phyloP scores from a whole-genome alignment of 805 yeast species.

The Trichomonascus vanleenenianus region DNA sequence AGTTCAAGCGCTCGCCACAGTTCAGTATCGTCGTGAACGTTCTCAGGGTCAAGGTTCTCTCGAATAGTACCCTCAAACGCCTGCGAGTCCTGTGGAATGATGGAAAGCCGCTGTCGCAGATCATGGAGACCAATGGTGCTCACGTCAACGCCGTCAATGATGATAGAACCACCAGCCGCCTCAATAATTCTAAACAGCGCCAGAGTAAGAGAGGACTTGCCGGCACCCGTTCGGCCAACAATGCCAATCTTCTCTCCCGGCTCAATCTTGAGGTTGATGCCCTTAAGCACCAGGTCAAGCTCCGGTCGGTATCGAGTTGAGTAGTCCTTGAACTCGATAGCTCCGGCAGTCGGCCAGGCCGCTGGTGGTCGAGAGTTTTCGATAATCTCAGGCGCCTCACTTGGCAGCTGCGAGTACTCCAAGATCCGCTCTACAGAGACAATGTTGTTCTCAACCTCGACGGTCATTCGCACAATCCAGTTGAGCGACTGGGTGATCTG shows the following conservation, averaged over 20 bases:
- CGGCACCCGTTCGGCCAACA: constrained; percentile 97
- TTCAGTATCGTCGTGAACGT: constrained; percentile 58
- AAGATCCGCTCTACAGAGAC: constrained; percentile 92
- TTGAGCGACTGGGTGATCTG: constrained; percentile 89
- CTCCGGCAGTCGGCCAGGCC: constrained; percentile 70
- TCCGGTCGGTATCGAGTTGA: constrained; percentile 80
- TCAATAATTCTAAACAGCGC: constrained; percentile 84
- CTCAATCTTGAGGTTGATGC: constrained; percentile 54
- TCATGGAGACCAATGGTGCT: constrained; percentile 66
- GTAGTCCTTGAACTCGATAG: constrained; percentile 58
- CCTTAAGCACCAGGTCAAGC: constrained; percentile 68
- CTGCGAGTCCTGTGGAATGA: constrained; percentile 92
- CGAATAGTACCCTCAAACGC: constrained; percentile 81
- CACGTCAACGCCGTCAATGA: constrained; percentile 64
- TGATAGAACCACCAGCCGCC: constrained; percentile 58
- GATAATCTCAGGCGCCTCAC: constrained; percentile 78
- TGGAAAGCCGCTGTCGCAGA: constrained; percentile 66
- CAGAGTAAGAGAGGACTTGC: constrained; percentile 77
- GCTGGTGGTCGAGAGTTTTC: constrained; percentile 58
- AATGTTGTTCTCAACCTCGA: constrained; percentile 94
- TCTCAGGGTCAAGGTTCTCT: constrained; percentile 80
- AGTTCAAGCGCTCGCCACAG: constrained; percentile 77
- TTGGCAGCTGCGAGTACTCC: constrained; percentile 69
- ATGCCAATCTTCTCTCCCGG: constrained; percentile 85
- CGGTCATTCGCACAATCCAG: constrained; percentile 99